Conservation (phyloP, 345 rosid species). For the Corchorus olitorius region DNA sequence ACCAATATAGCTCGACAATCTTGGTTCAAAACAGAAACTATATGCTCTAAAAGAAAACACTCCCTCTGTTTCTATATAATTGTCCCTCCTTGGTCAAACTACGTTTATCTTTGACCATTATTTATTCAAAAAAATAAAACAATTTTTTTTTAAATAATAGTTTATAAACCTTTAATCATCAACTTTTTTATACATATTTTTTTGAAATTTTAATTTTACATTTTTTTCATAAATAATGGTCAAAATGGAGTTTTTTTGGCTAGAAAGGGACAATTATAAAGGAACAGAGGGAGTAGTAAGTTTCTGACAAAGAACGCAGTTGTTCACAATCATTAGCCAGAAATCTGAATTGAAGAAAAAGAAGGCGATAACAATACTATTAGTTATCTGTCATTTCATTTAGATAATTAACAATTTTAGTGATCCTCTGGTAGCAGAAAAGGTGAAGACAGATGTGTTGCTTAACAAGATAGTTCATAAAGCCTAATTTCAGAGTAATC, state of each 20-base stretch:
- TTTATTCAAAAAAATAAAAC: too few relatives aligned
- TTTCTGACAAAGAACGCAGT: neutral
- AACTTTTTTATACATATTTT: too few relatives aligned
- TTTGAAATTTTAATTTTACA: too few relatives aligned
- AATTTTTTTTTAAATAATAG: too few relatives aligned
- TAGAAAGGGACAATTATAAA: too few relatives aligned
- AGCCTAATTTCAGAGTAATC: constrained; percentile 5
- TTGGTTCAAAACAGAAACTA: neutral
- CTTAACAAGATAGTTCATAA: neutral
- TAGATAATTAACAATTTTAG: neutral
- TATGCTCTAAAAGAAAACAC: neutral
- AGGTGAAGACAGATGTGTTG: neutral
- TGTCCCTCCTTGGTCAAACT: too few relatives aligned
- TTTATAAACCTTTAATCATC: too few relatives aligned
- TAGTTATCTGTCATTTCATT: constrained; percentile 3
- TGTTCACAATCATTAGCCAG: neutral
- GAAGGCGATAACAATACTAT: constrained; percentile 14
- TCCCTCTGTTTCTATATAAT: too few relatives aligned
- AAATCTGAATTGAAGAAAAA: neutral
- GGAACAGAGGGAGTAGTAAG: too few relatives aligned
- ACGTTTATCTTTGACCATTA: too few relatives aligned
- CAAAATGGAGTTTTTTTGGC: too few relatives aligned
- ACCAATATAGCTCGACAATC: neutral
- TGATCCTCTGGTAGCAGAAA: neutral
- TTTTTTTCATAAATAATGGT: too few relatives aligned